phyloP scores from a whole-genome alignment of 2,329 filamentous ascomycete genomes.

The Trichophyton verrucosum region DNA sequence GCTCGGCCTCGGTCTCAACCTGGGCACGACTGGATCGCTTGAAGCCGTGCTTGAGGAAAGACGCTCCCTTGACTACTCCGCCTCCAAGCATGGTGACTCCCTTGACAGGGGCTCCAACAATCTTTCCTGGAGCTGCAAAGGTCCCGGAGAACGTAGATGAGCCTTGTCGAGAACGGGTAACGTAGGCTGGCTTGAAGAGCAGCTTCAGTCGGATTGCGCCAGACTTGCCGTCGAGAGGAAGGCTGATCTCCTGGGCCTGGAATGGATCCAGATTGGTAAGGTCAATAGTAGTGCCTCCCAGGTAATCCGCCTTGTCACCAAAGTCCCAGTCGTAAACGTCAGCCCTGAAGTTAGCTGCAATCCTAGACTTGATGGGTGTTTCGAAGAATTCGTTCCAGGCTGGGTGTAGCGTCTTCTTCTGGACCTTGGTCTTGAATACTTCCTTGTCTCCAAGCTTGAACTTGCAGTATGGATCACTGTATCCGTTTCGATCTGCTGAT shows the following conservation, averaged over 20 bases:
- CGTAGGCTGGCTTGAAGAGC: slow-evolving; percentile 85
- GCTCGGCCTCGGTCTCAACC: slow-evolving; percentile 25
- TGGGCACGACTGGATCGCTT: slow-evolving; percentile 46
- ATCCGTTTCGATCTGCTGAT: slow-evolving; percentile 87
- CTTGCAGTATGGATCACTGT: slow-evolving; percentile 92
- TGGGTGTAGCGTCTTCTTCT: slow-evolving; percentile 93
- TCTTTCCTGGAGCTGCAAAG: slow-evolving; percentile 74
- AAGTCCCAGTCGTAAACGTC: slow-evolving; percentile 95
- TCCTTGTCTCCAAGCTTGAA: slow-evolving; percentile 83
- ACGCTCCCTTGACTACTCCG: slow-evolving; percentile 76
- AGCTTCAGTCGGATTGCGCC: slow-evolving; percentile 71
- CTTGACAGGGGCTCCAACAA: slow-evolving; percentile 93
- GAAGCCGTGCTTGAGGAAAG: slow-evolving; percentile 78
- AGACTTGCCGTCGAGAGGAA: slow-evolving; percentile 77
- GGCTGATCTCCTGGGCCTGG: slow-evolving; percentile 58
- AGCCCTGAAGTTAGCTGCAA: slow-evolving; percentile 67
- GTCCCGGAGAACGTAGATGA: slow-evolving; percentile 88
- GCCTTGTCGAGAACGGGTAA: slow-evolving; percentile 73
- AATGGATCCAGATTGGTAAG: slow-evolving; percentile 77
- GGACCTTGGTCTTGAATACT: slow-evolving; percentile 85
- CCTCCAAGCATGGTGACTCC: slow-evolving; percentile 71
- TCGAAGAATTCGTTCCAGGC: slow-evolving; percentile 97
- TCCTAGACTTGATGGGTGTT: slow-evolving; percentile 66
- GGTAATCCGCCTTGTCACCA: slow-evolving; percentile 80
- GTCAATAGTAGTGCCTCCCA: slow-evolving; percentile 67